Percentiles rank a stretch among this genome's conserved stretches.
phyloP scores from a whole-genome alignment of 306 rosid genomes.

The Cicer pinnatifidum region DNA sequence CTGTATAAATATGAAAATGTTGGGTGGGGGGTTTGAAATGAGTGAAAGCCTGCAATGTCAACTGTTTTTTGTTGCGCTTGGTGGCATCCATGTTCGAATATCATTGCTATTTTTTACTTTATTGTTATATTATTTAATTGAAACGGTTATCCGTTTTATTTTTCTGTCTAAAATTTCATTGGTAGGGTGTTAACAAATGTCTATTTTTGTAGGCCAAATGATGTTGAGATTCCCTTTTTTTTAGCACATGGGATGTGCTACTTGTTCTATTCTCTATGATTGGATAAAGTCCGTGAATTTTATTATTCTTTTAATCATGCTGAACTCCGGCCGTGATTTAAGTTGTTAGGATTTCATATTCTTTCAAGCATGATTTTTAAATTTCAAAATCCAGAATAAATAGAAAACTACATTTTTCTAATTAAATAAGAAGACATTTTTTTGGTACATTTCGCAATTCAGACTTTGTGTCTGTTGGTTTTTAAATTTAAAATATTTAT shows the following conservation, averaged over 20 bases:
- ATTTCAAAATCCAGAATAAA: too few species aligned
- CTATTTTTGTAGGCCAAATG: slow-evolving; percentile 43
- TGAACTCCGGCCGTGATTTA: slow-evolving; percentile 21
- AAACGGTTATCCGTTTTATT: slow-evolving; percentile 27
- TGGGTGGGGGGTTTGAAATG: slow-evolving; percentile 22
- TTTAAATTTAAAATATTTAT: too few species aligned
- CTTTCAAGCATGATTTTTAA: neutral
- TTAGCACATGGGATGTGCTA: slow-evolving; percentile 34
- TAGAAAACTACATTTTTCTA: too few species aligned
- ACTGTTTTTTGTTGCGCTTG: slow-evolving; percentile 46
- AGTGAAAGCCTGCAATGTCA: slow-evolving; percentile 47
- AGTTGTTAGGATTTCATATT: slow-evolving; percentile 9
- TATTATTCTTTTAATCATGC: neutral
- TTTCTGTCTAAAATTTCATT: slow-evolving; percentile 16
- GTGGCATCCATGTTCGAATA: slow-evolving; percentile 92
- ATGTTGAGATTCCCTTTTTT: slow-evolving; percentile 36
- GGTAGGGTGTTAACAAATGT: slow-evolving; percentile 20
- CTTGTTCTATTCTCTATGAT: slow-evolving; percentile 4
- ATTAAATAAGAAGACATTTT: too few species aligned
- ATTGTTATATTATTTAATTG: slow-evolving; percentile 11
- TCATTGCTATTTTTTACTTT: slow-evolving; percentile 53
- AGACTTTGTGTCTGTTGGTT: too few species aligned
- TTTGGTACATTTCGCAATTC: too few species aligned
- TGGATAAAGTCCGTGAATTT: slow-evolving; percentile 33
- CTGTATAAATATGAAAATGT: slow-evolving; percentile 25